phyloP scores from a whole-genome alignment of 2,329 filamentous ascomycete genomes.

The Trichophyton mentagrophytes region DNA sequence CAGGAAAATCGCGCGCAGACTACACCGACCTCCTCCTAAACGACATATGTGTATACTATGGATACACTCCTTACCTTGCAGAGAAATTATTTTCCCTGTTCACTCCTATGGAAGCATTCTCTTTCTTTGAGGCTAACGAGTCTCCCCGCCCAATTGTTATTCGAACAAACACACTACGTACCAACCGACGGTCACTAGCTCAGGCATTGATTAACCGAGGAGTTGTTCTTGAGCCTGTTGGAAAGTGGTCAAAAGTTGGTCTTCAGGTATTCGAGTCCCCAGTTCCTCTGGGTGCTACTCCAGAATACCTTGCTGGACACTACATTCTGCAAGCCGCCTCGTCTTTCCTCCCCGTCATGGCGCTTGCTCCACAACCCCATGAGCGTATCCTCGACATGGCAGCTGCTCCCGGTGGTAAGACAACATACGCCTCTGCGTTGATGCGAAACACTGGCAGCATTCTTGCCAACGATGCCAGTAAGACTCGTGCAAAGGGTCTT shows the following conservation, averaged over 20 bases:
- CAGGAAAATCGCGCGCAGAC: constrained; percentile 69
- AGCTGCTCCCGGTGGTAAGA: constrained; percentile 89
- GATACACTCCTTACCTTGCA: constrained; percentile 86
- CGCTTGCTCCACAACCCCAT: constrained; percentile 80
- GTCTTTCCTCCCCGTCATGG: constrained; percentile 96
- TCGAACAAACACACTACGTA: constrained; percentile 86
- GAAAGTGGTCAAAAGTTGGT: constrained; percentile 97
- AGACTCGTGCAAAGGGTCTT: constrained; percentile 83
- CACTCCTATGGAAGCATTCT: constrained; percentile 82
- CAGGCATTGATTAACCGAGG: constrained; percentile 91
- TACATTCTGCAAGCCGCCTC: constrained; percentile 96
- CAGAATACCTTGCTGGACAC: constrained; percentile 92
- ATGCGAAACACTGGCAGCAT: constrained; percentile 97
- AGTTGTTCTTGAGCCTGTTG: constrained; percentile 89
- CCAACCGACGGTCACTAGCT: constrained; percentile 64
- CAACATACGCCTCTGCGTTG: constrained; percentile 85
- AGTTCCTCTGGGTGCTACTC: constrained; percentile 80
- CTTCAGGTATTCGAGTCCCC: constrained; percentile 90
- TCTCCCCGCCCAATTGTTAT: constrained; percentile 86
- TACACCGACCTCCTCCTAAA: constrained; percentile 77
- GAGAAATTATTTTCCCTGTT: constrained; percentile 93
- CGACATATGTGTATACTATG: constrained; percentile 93
- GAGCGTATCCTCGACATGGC: constrained; percentile 93
- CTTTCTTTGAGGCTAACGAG: constrained; percentile 98
- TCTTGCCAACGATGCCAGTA: constrained; percentile 94